Evolutionary conservation across 108 stramenopile genomes (phyloP), one percentile per base, ranked within the genome.

Genomic region (Aurantiochytrium sp.): DNA sequence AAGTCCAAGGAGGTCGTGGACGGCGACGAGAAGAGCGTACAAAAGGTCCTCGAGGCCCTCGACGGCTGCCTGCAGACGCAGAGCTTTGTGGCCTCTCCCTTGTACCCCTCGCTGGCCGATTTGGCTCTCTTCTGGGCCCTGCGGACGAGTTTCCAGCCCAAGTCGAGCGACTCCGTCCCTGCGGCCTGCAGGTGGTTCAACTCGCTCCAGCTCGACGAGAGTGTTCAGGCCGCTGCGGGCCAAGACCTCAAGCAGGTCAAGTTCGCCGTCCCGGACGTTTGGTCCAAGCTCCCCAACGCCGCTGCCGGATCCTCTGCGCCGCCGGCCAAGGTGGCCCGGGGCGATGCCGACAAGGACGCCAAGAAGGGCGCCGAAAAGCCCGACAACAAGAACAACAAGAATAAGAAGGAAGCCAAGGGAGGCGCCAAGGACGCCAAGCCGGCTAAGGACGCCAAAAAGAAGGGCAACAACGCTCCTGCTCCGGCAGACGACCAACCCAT

Each of bases 401-500:
- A 18, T 5, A 21, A 59, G 23, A 58, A 58, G 44, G 76, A 58
- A 10, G 47, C 16, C 57, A 57, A 57, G 5, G 69, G 28, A 12
- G 60, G 14, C 12, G 47, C 10, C 14, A 87, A 89, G 88, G 42
- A 69, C 64, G 64, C 25, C 25, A 23, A 14, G 35, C 21, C 53
- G 2, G 49, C 83, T 4, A 23, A 72, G 18, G 90, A 18, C 14
- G 87, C 4, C 58, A 6, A 58, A 16, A 58, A 23, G 43, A 60
- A 72, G 72, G 76, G 4, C 29, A 42, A 83, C 35, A 43, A 14
- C 51, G 53, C 88, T 5, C 23, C 72, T 14, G 87, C 89, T 10
- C 49, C n/a, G 10, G 87, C 76, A 23, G 89, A 76, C 87, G 89
- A 29, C 35, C 58, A 90, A 21, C 44, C 89, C 29, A 44, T 58